Conservation (phyloP, 192 early-diverging fungal genomes). For the Coemansia sp. region DNA sequence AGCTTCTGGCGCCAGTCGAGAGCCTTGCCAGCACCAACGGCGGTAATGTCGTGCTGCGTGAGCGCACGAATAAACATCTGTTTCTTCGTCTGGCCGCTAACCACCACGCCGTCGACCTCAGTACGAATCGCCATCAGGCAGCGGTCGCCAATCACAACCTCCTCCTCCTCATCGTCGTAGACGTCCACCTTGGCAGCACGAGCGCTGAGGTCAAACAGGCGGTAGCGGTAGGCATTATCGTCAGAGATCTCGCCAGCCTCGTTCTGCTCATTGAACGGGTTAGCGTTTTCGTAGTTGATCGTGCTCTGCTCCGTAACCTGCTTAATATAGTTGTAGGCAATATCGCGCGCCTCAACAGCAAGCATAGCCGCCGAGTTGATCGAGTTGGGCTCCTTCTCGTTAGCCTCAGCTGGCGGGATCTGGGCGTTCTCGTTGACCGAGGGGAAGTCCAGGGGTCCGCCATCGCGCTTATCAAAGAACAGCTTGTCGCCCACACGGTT, state of each 20-base stretch:
- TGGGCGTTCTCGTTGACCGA: constrained; percentile 96
- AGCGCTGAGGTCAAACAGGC: constrained; percentile 73
- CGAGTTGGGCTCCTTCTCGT: constrained; percentile 71
- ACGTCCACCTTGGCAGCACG: constrained; percentile 1
- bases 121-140: constrained; percentile 84
- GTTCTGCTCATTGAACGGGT: constrained; percentile 69
- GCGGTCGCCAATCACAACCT: constrained; percentile 35
- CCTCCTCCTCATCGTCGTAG: constrained; percentile 53
- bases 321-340: constrained; percentile 81
- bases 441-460: constrained; percentile 76
- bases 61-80: constrained; percentile 75
- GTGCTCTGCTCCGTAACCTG: constrained; percentile 65
- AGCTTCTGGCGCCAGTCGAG: constrained; percentile 94
- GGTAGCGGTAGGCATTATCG: constrained; percentile 84
- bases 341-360: constrained; percentile 83
- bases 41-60: constrained; percentile 91
- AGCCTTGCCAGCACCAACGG: constrained; percentile 80
- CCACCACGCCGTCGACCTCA: constrained; percentile 79
- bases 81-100: constrained; percentile 49
- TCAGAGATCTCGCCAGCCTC: constrained; percentile 56
- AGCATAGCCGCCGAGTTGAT: constrained; percentile 87
- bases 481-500: constrained; percentile 79
- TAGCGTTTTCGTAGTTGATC: constrained; percentile 63
- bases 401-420: constrained; percentile 85
- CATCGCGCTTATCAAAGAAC: constrained; percentile 89